Conservation (phyloP, 331 rosid genomes). For the Acacia pycnantha region DNA sequence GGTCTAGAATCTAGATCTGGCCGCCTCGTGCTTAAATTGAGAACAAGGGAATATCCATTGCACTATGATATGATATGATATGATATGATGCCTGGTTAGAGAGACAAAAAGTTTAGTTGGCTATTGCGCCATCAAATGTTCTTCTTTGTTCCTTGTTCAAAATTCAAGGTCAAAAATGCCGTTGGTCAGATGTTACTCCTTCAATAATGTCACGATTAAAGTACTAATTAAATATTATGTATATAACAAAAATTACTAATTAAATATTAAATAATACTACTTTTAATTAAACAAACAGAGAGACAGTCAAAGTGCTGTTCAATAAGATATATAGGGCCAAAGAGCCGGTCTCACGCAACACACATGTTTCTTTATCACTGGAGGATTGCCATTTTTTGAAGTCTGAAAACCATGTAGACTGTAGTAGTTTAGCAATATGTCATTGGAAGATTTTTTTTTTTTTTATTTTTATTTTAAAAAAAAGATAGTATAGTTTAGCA, state of each 20-base stretch:
- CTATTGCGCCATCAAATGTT: not conserved
- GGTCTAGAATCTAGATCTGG: not conserved
- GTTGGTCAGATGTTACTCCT: not conserved
- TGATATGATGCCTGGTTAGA: not conserved
- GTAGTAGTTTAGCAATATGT: too few species aligned
- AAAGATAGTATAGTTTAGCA: too few species aligned
- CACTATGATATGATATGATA: not conserved
- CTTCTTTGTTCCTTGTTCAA: not conserved
- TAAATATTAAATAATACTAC: too few species aligned
- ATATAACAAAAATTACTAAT: too few species aligned
- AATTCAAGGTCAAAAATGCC: not conserved
- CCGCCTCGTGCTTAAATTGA: conserved; percentile 40
- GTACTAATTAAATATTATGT: not conserved
- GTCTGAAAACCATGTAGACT: too few species aligned
- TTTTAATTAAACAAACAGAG: too few species aligned
- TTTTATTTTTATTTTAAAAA: too few species aligned
- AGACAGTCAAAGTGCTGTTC: not conserved
- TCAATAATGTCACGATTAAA: not conserved
- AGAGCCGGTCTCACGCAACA: not conserved
- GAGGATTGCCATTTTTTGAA: too few species aligned
- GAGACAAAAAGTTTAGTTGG: not conserved
- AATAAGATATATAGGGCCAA: not conserved
- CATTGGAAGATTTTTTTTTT: too few species aligned
- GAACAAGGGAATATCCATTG: conserved; percentile 2
- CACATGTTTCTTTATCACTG: too few species aligned